These are phyloP conservation scores for Neurospora intermedia DNA, from an alignment of 495 filamentous ascomycete genomes.

Conservation along the genomic window DNA sequence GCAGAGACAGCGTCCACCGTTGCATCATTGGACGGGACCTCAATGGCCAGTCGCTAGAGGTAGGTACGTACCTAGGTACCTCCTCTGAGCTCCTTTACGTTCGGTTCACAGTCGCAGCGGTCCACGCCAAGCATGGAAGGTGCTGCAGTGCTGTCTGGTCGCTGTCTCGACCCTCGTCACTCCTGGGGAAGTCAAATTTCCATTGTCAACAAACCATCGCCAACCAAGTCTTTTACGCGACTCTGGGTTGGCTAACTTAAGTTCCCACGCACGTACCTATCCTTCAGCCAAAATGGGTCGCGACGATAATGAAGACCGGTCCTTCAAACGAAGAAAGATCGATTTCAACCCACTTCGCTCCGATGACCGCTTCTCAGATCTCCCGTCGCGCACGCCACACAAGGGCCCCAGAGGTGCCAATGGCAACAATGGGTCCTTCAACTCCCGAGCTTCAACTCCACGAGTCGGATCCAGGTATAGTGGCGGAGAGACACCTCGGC, in stretches of 20 bases:
- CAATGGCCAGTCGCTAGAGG: neutral
- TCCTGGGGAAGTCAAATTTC: neutral
- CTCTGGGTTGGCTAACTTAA: neutral
- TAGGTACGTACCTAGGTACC: no score
- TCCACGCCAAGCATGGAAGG: no score
- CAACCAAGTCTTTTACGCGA: neutral
- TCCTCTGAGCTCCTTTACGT: no score
- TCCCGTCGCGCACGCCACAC: constrained; percentile 33
- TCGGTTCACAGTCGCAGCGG: no score
- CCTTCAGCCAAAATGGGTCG: constrained; percentile 13
- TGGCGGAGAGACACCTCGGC: constrained; percentile 37
- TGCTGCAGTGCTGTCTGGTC: no score
- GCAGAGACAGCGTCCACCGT: neutral
- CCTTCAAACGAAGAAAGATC: constrained; percentile 51
- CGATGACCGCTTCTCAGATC: constrained; percentile 46
- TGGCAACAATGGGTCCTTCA: constrained; percentile 24
- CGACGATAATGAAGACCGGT: constrained; percentile 35
- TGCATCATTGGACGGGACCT: neutral
- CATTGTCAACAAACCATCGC: neutral
- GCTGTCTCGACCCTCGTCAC: neutral
- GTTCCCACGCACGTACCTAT: neutral
- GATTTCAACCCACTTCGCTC: constrained; percentile 46
- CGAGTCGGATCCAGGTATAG: constrained; percentile 27
- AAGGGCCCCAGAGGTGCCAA: constrained; percentile 7
- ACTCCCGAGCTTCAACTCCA: constrained; percentile 38